These are phyloP conservation scores for Pseudogymnoascus sp. DNA, from an alignment of 2,329 filamentous ascomycete species.

Conservation along the genomic window DNA sequence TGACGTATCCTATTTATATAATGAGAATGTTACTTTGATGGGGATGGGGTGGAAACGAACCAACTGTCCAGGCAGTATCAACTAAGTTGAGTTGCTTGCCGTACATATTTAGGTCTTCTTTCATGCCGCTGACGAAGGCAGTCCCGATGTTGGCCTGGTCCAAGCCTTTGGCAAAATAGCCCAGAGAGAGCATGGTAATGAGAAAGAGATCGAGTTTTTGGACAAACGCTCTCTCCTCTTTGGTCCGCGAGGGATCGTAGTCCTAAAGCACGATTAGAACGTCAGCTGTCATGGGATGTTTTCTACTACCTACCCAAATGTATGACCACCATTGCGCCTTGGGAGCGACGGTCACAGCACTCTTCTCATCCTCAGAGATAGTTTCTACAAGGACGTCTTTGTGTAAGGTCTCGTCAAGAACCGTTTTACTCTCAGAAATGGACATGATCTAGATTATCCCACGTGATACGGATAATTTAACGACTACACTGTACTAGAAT, in stretches of 20 bases:
- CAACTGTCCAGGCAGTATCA: background rate
- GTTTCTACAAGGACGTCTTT: background rate
- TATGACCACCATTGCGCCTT: background rate
- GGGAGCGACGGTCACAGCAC: background rate
- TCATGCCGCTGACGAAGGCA: constrained; percentile 28
- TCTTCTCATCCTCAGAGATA: background rate
- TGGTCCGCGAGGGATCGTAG: background rate
- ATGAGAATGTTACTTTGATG: background rate
- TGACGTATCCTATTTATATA: constrained; percentile 33
- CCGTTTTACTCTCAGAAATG: background rate
- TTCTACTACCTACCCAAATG: background rate
- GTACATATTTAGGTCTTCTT: constrained; percentile 40
- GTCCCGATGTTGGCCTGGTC: constrained; percentile 28
- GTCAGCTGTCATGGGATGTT: background rate
- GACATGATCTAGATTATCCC: background rate
- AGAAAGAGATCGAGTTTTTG: background rate
- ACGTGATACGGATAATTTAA: background rate
- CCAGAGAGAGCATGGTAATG: background rate
- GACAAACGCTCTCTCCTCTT: background rate
- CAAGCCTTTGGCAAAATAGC: constrained; percentile 39
- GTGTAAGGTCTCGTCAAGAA: background rate
- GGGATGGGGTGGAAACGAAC: constrained; percentile 32
- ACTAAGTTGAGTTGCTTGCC: constrained; percentile 45
- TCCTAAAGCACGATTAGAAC: background rate
- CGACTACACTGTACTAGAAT: background rate